Percentiles rank a stretch among this genome's conserved stretches.
These are phyloP conservation scores for Leucaena leucocephala DNA, from an alignment of 306 rosid species.

Conservation along the genomic window DNA sequence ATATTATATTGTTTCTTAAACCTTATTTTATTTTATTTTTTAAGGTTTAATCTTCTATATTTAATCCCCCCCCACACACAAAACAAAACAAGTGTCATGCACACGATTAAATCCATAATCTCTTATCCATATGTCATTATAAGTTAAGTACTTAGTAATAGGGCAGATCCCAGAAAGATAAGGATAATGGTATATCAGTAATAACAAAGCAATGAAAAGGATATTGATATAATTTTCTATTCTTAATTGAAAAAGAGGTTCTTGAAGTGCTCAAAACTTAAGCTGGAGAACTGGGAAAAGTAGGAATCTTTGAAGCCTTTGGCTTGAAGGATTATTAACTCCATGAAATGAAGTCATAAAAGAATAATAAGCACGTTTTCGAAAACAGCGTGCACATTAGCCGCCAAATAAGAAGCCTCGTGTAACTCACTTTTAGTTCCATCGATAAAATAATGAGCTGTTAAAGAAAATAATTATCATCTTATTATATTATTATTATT, in stretches of 20 bases:
- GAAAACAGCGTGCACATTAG: constrained; percentile 41
- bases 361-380: constrained; percentile 35
- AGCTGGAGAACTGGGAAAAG: constrained; percentile 26
- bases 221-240: too few species aligned
- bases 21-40: too few species aligned
- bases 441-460: not conserved
- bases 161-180: too few species aligned
- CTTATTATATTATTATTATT: too few species aligned
- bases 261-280: constrained; percentile 39
- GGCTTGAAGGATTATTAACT: constrained; percentile 56
- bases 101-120: too few species aligned
- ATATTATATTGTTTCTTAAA: too few species aligned
- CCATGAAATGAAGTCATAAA: not conserved
- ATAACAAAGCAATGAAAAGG: constrained; percentile 13
- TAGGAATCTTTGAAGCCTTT: constrained; percentile 48
- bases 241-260: not conserved
- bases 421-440: constrained; percentile 23
- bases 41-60: too few species aligned
- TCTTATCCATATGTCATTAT: too few species aligned
- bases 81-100: too few species aligned
- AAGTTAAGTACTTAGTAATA: too few species aligned
- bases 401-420: constrained; percentile 42
- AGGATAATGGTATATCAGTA: too few species aligned
- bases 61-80: too few species aligned
- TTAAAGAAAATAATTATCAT: not conserved